phyloP scores from a whole-genome alignment of 495 filamentous ascomycete species.

The Aspergillus incahuasiensis region DNA sequence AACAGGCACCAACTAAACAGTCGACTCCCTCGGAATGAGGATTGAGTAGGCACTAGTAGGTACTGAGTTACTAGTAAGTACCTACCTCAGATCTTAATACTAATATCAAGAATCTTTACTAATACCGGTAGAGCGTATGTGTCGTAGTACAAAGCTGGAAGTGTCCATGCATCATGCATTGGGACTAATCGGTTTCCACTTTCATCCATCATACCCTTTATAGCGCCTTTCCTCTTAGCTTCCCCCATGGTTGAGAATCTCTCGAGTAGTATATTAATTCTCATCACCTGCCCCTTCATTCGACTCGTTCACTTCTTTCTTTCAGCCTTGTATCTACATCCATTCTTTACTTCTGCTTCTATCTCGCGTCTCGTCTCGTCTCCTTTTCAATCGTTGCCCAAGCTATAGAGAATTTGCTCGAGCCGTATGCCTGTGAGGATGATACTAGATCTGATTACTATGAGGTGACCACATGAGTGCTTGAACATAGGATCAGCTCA shows the following conservation, averaged over 20 bases:
- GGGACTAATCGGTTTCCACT: constrained; percentile 9
- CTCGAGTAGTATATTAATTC: constrained; percentile 1
- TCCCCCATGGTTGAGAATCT: background rate
- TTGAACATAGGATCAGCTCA: constrained; percentile 1
- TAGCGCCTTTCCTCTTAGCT: constrained; percentile 4
- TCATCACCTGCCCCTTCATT: background rate
- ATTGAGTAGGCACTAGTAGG: background rate
- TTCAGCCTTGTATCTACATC: too few species aligned
- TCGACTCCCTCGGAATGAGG: background rate
- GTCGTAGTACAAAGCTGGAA: constrained; percentile 11
- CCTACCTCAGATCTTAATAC: constrained; percentile 1
- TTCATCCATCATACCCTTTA: constrained; percentile 2
- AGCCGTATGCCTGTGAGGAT: constrained; percentile 2
- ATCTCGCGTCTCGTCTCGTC: background rate
- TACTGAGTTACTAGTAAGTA: too few species aligned
- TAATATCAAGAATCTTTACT: constrained; percentile 2
- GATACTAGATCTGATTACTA: constrained; percentile 10
- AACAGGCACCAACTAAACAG: background rate
- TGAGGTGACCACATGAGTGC: constrained; percentile 14
- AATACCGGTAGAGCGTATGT: constrained; percentile 8
- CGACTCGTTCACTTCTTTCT: background rate
- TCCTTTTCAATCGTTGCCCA: background rate
- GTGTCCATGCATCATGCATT: constrained; percentile 11
- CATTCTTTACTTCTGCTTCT: background rate
- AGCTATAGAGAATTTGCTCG: background rate